Evolutionary conservation across 2,329 filamentous ascomycete genomes (phyloP).

Genomic region (Xylaria sp.): DNA sequence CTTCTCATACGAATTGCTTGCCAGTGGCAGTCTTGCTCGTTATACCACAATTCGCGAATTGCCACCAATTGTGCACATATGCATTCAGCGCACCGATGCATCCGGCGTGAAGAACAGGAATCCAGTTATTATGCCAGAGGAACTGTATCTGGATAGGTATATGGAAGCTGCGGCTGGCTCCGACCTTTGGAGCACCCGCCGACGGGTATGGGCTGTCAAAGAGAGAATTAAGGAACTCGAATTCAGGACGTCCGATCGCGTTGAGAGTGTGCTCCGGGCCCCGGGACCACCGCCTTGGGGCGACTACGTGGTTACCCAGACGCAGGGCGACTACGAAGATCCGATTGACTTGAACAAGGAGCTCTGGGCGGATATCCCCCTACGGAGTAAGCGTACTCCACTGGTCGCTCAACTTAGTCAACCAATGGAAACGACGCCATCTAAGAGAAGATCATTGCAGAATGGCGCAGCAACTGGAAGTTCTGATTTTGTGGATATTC

Average conservation of each 20-base stretch:
- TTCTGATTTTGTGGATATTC: conserved; percentile 36
- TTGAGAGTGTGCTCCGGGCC: conserved; percentile 19
- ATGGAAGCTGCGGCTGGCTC: conserved; percentile 74
- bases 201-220: conserved; percentile 80
- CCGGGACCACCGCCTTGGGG: conserved; percentile 17
- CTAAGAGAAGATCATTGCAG: conserved; percentile 34
- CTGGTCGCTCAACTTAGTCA: conserved; percentile 18
- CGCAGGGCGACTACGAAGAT: not conserved
- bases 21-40: conserved; percentile 69
- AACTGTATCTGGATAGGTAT: conserved; percentile 88
- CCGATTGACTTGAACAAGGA: conserved; percentile 27
- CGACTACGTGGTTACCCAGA: not conserved
- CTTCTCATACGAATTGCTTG: conserved; percentile 82
- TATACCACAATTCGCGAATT: conserved; percentile 80
- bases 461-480: not conserved
- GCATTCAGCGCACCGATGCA: conserved; percentile 84
- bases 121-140: conserved; percentile 81
- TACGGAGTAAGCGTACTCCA: conserved; percentile 34
- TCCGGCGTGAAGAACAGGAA: conserved; percentile 80
- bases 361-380: conserved; percentile 35
- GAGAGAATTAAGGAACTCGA: conserved; percentile 63
- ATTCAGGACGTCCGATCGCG: conserved; percentile 10
- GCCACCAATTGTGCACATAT: conserved; percentile 88
- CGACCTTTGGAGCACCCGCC: conserved; percentile 70
- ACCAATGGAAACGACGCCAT: conserved; percentile 10